Evolutionary conservation across 768 basidiomycete species (phyloP).

Genomic region (Lactarius akahatsu): DNA sequence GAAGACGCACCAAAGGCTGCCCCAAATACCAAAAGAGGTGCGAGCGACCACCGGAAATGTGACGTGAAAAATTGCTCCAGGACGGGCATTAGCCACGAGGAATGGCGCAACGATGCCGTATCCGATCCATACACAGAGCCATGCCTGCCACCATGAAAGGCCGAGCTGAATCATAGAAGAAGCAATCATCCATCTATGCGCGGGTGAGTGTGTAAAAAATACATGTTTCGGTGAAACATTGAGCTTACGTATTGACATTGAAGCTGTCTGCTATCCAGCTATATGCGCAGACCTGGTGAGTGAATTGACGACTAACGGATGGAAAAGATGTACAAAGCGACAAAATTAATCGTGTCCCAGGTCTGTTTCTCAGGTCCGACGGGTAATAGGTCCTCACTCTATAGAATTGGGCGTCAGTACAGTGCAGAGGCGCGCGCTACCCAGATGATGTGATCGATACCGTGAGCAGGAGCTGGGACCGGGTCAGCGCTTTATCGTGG

Average conservation of each 20-base stretch:
- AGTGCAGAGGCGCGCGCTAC: not conserved
- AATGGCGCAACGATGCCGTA: conserved; percentile 52
- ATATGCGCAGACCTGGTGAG: conserved; percentile 17
- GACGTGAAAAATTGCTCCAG: conserved; percentile 74
- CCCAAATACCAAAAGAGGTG: conserved; percentile 77
- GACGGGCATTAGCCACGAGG: conserved; percentile 73
- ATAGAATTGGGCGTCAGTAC: conserved; percentile 7
- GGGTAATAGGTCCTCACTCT: conserved; percentile 76
- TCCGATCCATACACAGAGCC: conserved; percentile 72
- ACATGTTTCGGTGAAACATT: not conserved
- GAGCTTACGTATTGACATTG: conserved; percentile 69
- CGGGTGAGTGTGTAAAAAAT: not conserved
- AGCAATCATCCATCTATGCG: conserved; percentile 69
- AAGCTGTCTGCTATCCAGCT: conserved; percentile 83
- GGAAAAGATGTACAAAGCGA: conserved; percentile 52
- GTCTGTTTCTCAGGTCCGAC: conserved; percentile 60
- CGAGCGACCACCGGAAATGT: conserved; percentile 75
- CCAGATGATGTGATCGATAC: conserved; percentile 1
- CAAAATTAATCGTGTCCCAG: conserved; percentile 66
- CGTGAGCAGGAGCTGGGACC: conserved; percentile 17
- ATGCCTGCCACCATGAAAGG: conserved; percentile 82
- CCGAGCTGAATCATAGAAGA: conserved; percentile 72
- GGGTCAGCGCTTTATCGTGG: conserved; percentile 10
- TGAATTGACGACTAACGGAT: conserved; percentile 7
- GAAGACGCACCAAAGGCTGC: conserved; percentile 77